Percentiles rank a stretch among this genome's conserved stretches.
Evolutionary conservation across 106 monocot species (phyloP).

Genomic region (Acorus calamus): DNA sequence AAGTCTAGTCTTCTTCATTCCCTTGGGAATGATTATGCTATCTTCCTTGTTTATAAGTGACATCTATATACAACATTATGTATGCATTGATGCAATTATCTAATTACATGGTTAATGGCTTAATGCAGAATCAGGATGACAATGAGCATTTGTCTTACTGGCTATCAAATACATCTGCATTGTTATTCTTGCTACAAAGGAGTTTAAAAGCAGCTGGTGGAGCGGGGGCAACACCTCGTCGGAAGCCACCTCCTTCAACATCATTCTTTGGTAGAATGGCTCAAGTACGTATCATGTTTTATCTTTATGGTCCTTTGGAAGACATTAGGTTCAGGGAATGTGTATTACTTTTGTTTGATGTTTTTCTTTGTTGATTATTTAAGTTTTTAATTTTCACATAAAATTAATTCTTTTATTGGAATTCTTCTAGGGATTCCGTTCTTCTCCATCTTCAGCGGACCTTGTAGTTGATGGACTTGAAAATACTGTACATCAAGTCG

Average conservation of each 20-base stretch:
- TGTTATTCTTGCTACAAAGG: conserved; percentile 77
- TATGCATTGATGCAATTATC: no score
- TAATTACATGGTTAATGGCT: no score
- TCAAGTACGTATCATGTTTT: conserved; percentile 32
- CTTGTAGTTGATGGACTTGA: conserved; percentile 56
- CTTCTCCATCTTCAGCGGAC: conserved; percentile 50
- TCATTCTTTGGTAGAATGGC: conserved; percentile 96
- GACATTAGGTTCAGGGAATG: not conserved
- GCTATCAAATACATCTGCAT: conserved; percentile 75
- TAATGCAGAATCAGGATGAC: conserved; percentile 71
- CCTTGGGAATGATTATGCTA: no score
- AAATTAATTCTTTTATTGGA: not conserved
- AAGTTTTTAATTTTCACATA: not conserved
- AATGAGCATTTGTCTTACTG: conserved; percentile 80
- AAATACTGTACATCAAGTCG: conserved; percentile 45
- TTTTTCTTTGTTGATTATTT: not conserved
- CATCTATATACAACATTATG: no score
- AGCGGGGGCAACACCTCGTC: conserved; percentile 30
- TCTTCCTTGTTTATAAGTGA: no score
- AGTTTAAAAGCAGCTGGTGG: conserved; percentile 66
- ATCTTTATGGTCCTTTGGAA: not conserved
- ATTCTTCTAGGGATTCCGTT: conserved; percentile 63
- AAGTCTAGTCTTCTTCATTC: no score
- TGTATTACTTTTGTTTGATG: not conserved
- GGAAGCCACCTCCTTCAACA: conserved; percentile 56